Evolutionary conservation across 495 filamentous ascomycete genomes (phyloP).

Genomic region (Cairneyella variabilis): DNA sequence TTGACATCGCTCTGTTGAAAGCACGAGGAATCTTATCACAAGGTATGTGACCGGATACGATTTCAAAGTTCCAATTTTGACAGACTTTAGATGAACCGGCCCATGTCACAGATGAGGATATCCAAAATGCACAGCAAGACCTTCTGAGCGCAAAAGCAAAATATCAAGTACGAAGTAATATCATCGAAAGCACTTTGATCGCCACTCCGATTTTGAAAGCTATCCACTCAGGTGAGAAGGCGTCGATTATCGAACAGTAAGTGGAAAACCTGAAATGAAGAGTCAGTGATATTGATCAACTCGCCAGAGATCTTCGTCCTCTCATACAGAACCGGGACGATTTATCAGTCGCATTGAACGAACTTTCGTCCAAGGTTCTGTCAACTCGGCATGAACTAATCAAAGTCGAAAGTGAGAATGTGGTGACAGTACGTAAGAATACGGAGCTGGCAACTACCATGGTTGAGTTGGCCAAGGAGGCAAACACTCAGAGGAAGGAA

Average conservation of each 20-base stretch:
- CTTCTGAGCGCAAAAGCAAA: conserved; percentile 64
- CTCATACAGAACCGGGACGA: conserved; percentile 64
- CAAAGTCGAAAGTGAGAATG: conserved; percentile 50
- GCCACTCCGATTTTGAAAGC: conserved; percentile 73
- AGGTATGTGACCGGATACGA: conserved; percentile 10
- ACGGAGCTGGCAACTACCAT: conserved; percentile 55
- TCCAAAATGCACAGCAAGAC: conserved; percentile 57
- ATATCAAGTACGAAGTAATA: conserved; percentile 61
- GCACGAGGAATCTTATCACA: conserved; percentile 40
- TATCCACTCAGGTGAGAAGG: conserved; percentile 62
- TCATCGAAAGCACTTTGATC: conserved; percentile 62
- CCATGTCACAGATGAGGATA: conserved; percentile 36
- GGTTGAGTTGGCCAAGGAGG: conserved; percentile 55
- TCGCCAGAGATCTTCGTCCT: conserved; percentile 61
- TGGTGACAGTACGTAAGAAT: conserved; percentile 54
- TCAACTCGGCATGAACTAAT: conserved; percentile 44
- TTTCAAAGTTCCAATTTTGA: conserved; percentile 1
- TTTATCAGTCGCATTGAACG: conserved; percentile 55
- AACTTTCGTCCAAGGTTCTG: conserved; percentile 48
- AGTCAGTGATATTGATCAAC: no score
- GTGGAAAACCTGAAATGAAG: background rate
- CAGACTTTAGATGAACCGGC: conserved; percentile 12
- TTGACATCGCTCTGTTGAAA: conserved; percentile 65
- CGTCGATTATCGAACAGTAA: conserved; percentile 67
- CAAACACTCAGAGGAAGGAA: conserved; percentile 46